A percentile compares a stretch with the other conserved stretches of the same genome.
Evolutionary conservation across 257 asterid species (phyloP).

Genomic region (Rubia yunnanensis): DNA sequence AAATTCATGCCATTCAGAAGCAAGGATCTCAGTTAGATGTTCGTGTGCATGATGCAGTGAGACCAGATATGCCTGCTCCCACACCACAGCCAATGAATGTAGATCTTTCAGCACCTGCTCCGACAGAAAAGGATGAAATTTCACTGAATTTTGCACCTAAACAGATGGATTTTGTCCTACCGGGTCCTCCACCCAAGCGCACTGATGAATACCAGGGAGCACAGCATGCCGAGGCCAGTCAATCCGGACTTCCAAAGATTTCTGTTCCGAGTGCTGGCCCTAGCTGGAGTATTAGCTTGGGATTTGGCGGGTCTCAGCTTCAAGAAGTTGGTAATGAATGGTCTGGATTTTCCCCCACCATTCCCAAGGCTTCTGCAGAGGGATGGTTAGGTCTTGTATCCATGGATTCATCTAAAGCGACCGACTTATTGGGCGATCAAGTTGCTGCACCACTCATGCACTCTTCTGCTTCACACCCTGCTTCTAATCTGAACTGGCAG

Average conservation of each 20-base stretch:
- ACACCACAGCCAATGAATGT: slow-evolving; percentile 4
- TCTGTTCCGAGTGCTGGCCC: slow-evolving; percentile 37
- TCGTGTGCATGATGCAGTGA: slow-evolving; percentile 16
- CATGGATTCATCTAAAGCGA: slow-evolving; percentile 25
- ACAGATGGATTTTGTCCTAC: slow-evolving; percentile 24
- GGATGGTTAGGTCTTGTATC: slow-evolving; percentile 37
- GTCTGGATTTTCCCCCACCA: slow-evolving; percentile 22
- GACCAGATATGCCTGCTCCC: slow-evolving; percentile 17
- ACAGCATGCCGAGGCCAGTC: slow-evolving; percentile 34
- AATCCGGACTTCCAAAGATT: slow-evolving; percentile 23
- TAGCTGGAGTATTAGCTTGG: slow-evolving; percentile 39
- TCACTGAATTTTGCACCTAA: slow-evolving; percentile 22
- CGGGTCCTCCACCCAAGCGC: slow-evolving; percentile 30
- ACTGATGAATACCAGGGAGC: slow-evolving; percentile 30
- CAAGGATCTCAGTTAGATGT: slow-evolving; percentile 16
- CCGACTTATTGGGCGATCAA: slow-evolving; percentile 25
- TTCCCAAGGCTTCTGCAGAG: slow-evolving; percentile 21
- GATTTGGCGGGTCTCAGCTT: slow-evolving; percentile 35
- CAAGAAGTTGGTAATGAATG: slow-evolving; percentile 39
- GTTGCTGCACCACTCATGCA: slow-evolving; percentile 17
- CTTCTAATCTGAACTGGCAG: slow-evolving; percentile 30
- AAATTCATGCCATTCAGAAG: slow-evolving; percentile 25
- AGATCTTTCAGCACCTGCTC: slow-evolving; percentile 14
- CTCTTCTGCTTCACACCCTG: slow-evolving; percentile 22
- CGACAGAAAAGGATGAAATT: neutral